Percentiles rank a stretch among this genome's conserved stretches.
phyloP scores from a whole-genome alignment of 1,139 yeast species.

The Candida sanyaensis region DNA sequence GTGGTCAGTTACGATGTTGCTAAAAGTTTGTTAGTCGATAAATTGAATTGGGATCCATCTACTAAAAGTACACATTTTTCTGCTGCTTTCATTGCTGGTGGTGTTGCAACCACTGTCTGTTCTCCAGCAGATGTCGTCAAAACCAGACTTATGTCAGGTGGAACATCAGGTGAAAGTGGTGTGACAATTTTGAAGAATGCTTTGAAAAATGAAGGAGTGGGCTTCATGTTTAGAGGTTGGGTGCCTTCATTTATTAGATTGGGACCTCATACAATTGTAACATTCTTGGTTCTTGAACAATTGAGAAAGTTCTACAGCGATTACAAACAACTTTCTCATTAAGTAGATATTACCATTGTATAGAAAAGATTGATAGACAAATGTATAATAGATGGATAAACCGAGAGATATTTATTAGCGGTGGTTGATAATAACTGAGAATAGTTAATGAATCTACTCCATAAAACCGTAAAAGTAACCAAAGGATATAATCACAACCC shows the following conservation, averaged over 20 bases:
- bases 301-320: conserved; percentile 50
- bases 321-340: neutral
- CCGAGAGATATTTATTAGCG: too few relatives aligned
- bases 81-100: conserved; percentile 77
- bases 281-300: conserved; percentile 80
- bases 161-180: conserved; percentile 44
- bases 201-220: conserved; percentile 66
- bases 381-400: neutral
- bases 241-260: conserved; percentile 81
- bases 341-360: neutral
- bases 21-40: conserved; percentile 58
- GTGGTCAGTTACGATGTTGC: conserved; percentile 86
- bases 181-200: conserved; percentile 54
- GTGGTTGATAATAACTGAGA: too few relatives aligned
- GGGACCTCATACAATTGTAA: conserved; percentile 88
- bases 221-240: conserved; percentile 91
- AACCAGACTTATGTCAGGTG: conserved; percentile 68
- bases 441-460: too few relatives aligned
- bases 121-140: conserved; percentile 92
- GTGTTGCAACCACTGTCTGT: conserved; percentile 87
- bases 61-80: conserved; percentile 73
- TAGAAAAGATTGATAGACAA: neutral
- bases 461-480: too few relatives aligned
- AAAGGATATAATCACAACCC: too few relatives aligned
- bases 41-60: conserved; percentile 55